Conservation (phyloP, 306 rosid species). For the Vicia faba region DNA sequence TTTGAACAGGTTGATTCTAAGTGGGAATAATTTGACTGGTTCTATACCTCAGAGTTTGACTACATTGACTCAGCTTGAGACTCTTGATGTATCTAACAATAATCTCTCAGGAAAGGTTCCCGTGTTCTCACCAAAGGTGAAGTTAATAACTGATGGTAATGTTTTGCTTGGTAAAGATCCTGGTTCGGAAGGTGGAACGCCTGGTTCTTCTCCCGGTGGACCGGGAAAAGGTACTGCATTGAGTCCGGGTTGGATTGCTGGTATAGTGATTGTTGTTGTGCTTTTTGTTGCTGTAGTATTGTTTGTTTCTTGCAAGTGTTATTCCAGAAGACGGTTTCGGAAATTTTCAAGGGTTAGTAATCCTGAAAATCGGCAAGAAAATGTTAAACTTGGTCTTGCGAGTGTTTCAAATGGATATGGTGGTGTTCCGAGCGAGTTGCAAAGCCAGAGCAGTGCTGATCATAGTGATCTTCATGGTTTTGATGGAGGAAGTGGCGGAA, state of each 20-base stretch:
- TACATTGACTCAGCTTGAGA: conserved; percentile 55
- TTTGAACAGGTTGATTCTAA: conserved; percentile 51
- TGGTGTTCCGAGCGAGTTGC: conserved; percentile 66
- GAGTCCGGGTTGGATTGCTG: conserved; percentile 62
- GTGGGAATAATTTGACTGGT: conserved; percentile 65
- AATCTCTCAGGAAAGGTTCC: conserved; percentile 68
- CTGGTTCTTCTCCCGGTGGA: conserved; percentile 37
- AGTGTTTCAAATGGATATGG: conserved; percentile 63
- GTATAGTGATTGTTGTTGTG: conserved; percentile 58
- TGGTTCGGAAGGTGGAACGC: conserved; percentile 39
- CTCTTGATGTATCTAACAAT: conserved; percentile 71
- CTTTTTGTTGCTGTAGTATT: conserved; percentile 56
- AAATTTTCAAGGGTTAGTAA: conserved; percentile 64
- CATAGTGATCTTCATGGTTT: conserved; percentile 48
- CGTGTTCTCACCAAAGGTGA: conserved; percentile 50
- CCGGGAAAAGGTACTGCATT: conserved; percentile 26
- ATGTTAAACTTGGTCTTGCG: conserved; percentile 48
- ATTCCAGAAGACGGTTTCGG: conserved; percentile 46
- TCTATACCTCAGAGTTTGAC: conserved; percentile 60
- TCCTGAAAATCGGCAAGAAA: conserved; percentile 58
- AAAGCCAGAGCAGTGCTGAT: conserved; percentile 79
- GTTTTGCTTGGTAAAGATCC: conserved; percentile 55
- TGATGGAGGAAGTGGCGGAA: conserved; percentile 65
- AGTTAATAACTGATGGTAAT: conserved; percentile 59
- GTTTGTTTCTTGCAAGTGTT: conserved; percentile 68